Conservation (phyloP, 1,284 basidiomycete species). For the Fomitopsis palustris region DNA sequence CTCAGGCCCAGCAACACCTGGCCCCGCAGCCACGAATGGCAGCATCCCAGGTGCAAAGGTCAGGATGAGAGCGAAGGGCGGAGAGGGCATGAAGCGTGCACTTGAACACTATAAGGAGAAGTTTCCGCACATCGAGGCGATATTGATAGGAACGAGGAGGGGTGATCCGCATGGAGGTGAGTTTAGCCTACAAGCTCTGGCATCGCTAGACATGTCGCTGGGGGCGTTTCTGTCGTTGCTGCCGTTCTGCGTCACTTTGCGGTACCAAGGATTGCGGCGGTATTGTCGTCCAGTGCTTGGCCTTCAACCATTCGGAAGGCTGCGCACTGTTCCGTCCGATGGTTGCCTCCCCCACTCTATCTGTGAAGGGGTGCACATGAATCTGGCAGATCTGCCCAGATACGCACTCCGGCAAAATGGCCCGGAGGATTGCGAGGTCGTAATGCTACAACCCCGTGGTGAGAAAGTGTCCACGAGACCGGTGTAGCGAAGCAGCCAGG, state of each 20-base stretch:
- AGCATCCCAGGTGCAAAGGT: slow-evolving; percentile 14
- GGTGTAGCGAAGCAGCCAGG: neutral
- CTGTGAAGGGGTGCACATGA: too few relatives aligned
- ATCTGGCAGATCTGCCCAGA: too few relatives aligned
- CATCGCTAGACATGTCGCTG: neutral
- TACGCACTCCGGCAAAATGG: neutral
- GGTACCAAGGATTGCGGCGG: neutral
- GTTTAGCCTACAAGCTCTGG: slow-evolving; percentile 21
- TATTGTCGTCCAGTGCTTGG: neutral
- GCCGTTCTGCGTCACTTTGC: neutral
- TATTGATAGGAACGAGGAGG: slow-evolving; percentile 86
- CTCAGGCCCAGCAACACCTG: slow-evolving; percentile 30
- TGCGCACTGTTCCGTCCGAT: too few relatives aligned
- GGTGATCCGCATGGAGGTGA: slow-evolving; percentile 92
- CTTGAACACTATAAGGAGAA: slow-evolving; percentile 71
- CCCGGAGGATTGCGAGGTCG: slow-evolving; percentile 1
- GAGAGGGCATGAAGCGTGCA: slow-evolving; percentile 82
- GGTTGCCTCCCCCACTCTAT: too few relatives aligned
- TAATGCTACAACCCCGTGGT: neutral
- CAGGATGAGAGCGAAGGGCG: slow-evolving; percentile 43
- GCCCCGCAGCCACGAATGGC: slow-evolving; percentile 1
- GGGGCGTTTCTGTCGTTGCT: neutral
- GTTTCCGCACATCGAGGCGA: slow-evolving; percentile 69
- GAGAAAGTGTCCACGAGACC: too few relatives aligned
- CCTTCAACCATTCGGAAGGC: too few relatives aligned